Evolutionary conservation across 164 flowering plant genomes (phyloP).

Genomic region (Vitis riparia): DNA sequence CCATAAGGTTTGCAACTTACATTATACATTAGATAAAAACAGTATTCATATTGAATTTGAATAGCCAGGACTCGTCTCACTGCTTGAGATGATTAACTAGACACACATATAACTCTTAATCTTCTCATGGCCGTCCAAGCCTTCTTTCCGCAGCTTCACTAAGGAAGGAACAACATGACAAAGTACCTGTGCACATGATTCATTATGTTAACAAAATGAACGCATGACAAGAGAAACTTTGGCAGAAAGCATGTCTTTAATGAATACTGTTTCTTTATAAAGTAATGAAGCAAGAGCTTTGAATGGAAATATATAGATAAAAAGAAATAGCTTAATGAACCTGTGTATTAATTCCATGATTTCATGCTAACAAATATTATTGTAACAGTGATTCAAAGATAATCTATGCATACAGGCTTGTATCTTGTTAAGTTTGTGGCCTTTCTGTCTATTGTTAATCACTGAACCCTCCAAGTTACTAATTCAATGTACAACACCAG

Average conservation of each 20-base stretch:
- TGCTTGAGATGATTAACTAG: slow-evolving; percentile 62
- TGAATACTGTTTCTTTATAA: no score
- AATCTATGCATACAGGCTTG: no score
- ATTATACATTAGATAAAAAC: slow-evolving; percentile 6
- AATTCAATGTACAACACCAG: no score
- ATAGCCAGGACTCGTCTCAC: slow-evolving; percentile 55
- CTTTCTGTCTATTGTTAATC: no score
- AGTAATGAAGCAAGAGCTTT: no score
- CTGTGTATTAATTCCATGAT: no score
- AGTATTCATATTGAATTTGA: slow-evolving; percentile 10
- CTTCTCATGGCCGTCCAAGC: slow-evolving; percentile 95
- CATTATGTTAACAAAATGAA: neutral
- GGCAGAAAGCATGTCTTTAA: neutral
- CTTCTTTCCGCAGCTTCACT: slow-evolving; percentile 98
- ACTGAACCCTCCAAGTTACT: no score
- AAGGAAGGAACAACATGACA: slow-evolving; percentile 87
- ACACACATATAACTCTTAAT: slow-evolving; percentile 99
- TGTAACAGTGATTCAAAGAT: no score
- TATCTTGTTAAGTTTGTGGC: no score
- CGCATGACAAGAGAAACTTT: neutral
- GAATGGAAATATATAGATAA: no score
- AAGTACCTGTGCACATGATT: slow-evolving; percentile 58
- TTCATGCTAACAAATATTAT: no score
- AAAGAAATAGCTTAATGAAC: no score
- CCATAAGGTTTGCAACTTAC: slow-evolving; percentile 5